Base-by-base conservation (phyloP, 306 rosid genomes). In the Canavalia gladiata region DNA sequence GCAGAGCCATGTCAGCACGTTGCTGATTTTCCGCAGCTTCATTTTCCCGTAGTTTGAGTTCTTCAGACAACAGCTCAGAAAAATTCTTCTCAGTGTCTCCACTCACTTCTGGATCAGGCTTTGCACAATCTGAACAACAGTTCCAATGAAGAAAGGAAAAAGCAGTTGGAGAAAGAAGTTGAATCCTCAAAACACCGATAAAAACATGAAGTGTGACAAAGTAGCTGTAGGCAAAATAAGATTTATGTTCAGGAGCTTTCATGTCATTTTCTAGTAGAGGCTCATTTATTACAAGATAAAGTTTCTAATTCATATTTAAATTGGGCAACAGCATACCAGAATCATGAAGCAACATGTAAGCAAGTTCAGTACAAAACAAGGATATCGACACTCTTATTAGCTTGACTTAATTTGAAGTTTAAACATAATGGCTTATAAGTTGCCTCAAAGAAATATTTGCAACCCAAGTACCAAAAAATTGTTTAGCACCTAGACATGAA, bases 31-130 rank as follows among this genome's bases (percentile, higher is more conserved):
- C 99, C 84, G 74, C 77, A 52, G 98, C 94, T 72, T 88, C 90
- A 0, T 86, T 83, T 85, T 96, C 99, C 58, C 97, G 74, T 71
- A 93, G 87, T 85, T 93, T 96, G 83, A 96, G 87, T 59, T 96
- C 98, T 87, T 96, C 99, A 0, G 92, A 82, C 86, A 96, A 83
- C 50, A 96, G 91, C 86, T 96, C 99, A 0, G 93, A 90, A 52
- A 96, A 92, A 74, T 92, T 96, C 88, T 89, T 96, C 68, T 96
- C 98, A 0, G 94, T 91, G 84, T 96, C 99, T 78, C 86, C 97
- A 10, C 77, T 92, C 79, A 92, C 97, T 83, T 88, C 97, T 12
- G 98, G 91, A 55, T 96, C 99, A 68, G 86, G 91, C 94, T 93
- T 95, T 75, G 90, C 95, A 84, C 97, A 95, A 87, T 93, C 99